phyloP scores from a whole-genome alignment of 1,284 basidiomycete genomes.

The Trichosporon sp. region DNA sequence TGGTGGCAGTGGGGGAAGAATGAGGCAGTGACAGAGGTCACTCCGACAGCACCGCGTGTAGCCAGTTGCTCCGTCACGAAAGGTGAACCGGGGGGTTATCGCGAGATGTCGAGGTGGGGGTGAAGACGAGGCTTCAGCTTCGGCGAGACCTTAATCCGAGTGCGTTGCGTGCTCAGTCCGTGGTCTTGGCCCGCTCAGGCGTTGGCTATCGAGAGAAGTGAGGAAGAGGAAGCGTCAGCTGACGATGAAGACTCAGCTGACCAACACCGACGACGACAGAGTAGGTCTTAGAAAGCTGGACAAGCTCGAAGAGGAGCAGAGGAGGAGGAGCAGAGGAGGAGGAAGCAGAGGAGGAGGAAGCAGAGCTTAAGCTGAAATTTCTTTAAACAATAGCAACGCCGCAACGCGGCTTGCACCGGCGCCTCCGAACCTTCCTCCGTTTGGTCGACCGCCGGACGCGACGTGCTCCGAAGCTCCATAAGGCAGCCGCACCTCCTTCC shows the following conservation, averaged over 20 bases:
- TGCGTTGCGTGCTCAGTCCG: background rate
- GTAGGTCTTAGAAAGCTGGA: background rate
- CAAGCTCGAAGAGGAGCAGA: background rate
- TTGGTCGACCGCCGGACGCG: background rate
- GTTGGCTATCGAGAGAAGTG: background rate
- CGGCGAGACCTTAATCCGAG: constrained; percentile 5
- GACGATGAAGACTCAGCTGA: background rate
- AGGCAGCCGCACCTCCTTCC: background rate
- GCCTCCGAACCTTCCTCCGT: background rate
- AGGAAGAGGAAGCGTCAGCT: background rate
- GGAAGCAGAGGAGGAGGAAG: background rate
- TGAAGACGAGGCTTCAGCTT: background rate
- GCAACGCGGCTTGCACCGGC: background rate
- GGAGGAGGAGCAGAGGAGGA: background rate
- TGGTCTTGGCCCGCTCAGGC: background rate
- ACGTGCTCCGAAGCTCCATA: background rate
- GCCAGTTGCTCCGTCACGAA: background rate
- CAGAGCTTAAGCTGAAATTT: background rate
- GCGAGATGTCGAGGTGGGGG: background rate
- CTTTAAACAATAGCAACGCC: constrained; percentile 13
- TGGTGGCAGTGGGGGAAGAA: background rate
- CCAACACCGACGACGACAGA: background rate
- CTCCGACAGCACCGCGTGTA: background rate
- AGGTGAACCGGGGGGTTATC: background rate
- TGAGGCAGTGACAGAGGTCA: background rate